Percentiles rank a stretch among this genome's conserved stretches.
phyloP scores from a whole-genome alignment of 345 rosid species.

The Arabidopsis arenosa region DNA sequence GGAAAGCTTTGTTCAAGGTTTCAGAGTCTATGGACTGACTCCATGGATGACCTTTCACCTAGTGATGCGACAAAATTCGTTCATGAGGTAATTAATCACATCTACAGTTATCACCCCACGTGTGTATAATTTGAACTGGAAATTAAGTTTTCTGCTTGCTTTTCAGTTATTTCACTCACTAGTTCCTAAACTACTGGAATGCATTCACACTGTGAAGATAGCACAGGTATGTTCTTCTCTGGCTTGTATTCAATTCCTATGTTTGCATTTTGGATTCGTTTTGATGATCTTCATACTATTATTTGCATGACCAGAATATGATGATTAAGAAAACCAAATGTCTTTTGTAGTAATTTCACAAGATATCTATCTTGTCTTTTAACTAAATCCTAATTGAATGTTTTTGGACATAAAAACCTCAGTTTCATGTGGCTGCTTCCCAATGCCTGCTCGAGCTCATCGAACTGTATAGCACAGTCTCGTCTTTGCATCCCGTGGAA shows the following conservation, averaged over 20 bases:
- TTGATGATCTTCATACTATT: background rate
- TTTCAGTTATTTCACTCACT: conserved; percentile 65
- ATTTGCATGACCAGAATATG: conserved; percentile 5
- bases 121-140: conserved; percentile 4
- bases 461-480: conserved; percentile 49
- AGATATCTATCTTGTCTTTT: conserved; percentile 7
- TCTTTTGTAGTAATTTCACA: background rate
- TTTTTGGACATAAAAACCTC: conserved; percentile 8
- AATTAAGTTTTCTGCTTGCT: conserved; percentile 34
- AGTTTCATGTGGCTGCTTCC: conserved; percentile 87
- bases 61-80: conserved; percentile 50
- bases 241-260: background rate
- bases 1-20: conserved; percentile 81
- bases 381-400: background rate
- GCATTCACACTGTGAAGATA: conserved; percentile 80
- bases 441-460: conserved; percentile 72
- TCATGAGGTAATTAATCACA: conserved; percentile 62
- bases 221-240: conserved; percentile 68
- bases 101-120: conserved; percentile 10
- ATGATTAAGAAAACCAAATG: conserved; percentile 19
- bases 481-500: conserved; percentile 43
- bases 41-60: conserved; percentile 46
- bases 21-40: conserved; percentile 46
- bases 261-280: background rate
- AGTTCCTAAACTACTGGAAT: conserved; percentile 66